Percentiles rank a stretch among this genome's conserved stretches.
Evolutionary conservation across 305 asterid species (phyloP).

Genomic region (Fraxinus greggii): DNA sequence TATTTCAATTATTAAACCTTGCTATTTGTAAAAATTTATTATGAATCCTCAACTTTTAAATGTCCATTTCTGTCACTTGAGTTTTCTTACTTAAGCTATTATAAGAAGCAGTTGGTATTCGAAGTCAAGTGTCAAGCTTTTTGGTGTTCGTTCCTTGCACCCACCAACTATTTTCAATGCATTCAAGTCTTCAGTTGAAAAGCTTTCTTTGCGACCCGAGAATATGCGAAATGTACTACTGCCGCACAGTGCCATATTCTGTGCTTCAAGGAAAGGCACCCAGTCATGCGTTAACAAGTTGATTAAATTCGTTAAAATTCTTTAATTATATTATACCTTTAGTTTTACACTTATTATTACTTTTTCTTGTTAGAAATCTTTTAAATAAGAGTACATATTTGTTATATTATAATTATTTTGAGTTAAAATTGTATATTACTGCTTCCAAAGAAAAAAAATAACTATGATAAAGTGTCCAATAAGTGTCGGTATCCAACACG

Average conservation of each 20-base stretch:
- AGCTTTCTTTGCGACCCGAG: background rate
- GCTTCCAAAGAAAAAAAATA: background rate
- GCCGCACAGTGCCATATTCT: background rate
- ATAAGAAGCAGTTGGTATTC: background rate
- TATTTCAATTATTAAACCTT: background rate
- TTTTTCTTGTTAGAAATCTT: background rate
- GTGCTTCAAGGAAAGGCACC: background rate
- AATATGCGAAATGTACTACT: background rate
- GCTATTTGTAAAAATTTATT: background rate
- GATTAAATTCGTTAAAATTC: no score
- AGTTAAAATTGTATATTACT: no score
- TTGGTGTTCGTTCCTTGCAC: background rate
- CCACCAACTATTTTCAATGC: background rate
- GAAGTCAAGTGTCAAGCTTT: background rate
- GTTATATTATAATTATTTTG: no score
- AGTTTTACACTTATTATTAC: background rate
- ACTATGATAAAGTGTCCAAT: background rate
- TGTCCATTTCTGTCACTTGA: background rate
- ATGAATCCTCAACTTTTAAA: background rate
- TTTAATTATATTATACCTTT: no score
- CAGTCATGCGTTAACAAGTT: background rate
- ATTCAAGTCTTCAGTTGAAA: background rate
- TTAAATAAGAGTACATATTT: background rate
- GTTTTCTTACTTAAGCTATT: background rate
- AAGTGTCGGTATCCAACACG: background rate